A percentile compares a stretch with the other conserved stretches of the same genome.
phyloP scores from a whole-genome alignment of 192 early-diverging fungal species.

The Coemansia sp. region DNA sequence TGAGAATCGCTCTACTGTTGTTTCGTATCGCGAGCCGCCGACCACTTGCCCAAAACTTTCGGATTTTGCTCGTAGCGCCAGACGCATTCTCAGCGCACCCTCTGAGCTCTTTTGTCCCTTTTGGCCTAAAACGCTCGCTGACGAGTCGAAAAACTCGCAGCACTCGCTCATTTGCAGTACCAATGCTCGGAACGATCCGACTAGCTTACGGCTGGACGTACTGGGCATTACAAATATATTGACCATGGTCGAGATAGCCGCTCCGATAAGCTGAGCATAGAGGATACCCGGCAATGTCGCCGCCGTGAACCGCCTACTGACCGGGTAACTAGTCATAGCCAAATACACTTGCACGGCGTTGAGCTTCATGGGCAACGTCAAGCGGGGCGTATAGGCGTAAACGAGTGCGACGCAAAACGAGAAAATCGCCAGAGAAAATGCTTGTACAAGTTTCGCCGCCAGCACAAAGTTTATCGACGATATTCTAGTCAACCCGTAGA shows the following conservation, averaged over 20 bases:
- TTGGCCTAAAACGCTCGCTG: slow-evolving; percentile 17
- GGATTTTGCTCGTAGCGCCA: not conserved
- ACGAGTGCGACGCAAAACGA: slow-evolving; percentile 28
- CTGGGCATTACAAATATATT: slow-evolving; percentile 47
- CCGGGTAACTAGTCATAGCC: slow-evolving; percentile 26
- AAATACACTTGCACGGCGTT: slow-evolving; percentile 28
- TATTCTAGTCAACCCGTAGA: slow-evolving; percentile 13
- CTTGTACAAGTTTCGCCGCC: slow-evolving; percentile 23
- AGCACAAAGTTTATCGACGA: slow-evolving; percentile 19
- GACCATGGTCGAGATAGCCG: slow-evolving; percentile 31
- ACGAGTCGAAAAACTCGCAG: slow-evolving; percentile 31
- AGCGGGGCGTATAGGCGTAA: slow-evolving; percentile 35
- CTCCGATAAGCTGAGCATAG: slow-evolving; percentile 41
- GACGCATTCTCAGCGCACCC: slow-evolving; percentile 8
- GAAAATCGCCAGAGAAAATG: slow-evolving; percentile 27
- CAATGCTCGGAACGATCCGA: slow-evolving; percentile 21
- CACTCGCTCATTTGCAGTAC: slow-evolving; percentile 30
- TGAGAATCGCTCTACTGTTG: slow-evolving; percentile 42
- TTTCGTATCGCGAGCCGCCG: slow-evolving; percentile 44
- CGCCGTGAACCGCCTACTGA: slow-evolving; percentile 9
- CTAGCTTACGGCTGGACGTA: slow-evolving; percentile 34
- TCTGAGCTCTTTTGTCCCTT: slow-evolving; percentile 11
- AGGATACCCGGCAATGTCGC: slow-evolving; percentile 34
- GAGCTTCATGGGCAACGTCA: slow-evolving; percentile 33
- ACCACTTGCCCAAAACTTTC: slow-evolving; percentile 37